Evolutionary conservation across 2,329 filamentous ascomycete species (phyloP).

Genomic region (Cordyceps cicadae): DNA sequence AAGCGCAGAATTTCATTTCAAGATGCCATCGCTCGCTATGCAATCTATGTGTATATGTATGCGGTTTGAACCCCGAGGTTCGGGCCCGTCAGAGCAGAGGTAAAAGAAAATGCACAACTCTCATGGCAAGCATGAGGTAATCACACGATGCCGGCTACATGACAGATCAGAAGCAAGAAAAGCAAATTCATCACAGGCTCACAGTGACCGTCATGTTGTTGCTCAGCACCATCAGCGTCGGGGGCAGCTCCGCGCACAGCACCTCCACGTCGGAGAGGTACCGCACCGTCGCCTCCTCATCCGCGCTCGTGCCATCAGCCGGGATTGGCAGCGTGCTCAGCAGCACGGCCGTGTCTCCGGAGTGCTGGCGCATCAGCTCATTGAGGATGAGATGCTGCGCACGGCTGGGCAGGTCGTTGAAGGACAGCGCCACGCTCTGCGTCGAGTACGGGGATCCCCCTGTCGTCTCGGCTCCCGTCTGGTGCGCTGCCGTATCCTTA

Average conservation of each 20-base stretch:
- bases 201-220: constrained; percentile 88
- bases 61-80: neutral
- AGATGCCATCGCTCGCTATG: constrained; percentile 9
- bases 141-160: neutral
- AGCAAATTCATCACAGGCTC: constrained; percentile 43
- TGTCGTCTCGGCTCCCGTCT: constrained; percentile 21
- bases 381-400: constrained; percentile 84
- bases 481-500: constrained; percentile 31
- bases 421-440: constrained; percentile 62
- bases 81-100: neutral
- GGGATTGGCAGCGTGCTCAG: constrained; percentile 81
- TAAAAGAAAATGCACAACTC: neutral
- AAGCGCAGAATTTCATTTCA: neutral
- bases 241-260: constrained; percentile 67
- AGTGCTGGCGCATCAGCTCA: constrained; percentile 66
- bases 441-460: constrained; percentile 43
- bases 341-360: constrained; percentile 63
- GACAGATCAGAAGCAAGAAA: neutral
- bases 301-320: constrained; percentile 63
- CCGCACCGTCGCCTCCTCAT: constrained; percentile 59
- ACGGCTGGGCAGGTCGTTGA: constrained; percentile 77
- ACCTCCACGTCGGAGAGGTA: constrained; percentile 75
- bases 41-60: constrained; percentile 8
- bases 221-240: constrained; percentile 70
- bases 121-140: constrained; percentile 10